phyloP scores from a whole-genome alignment of 2,329 filamentous ascomycete genomes.

The Apiospora phragmitis region DNA sequence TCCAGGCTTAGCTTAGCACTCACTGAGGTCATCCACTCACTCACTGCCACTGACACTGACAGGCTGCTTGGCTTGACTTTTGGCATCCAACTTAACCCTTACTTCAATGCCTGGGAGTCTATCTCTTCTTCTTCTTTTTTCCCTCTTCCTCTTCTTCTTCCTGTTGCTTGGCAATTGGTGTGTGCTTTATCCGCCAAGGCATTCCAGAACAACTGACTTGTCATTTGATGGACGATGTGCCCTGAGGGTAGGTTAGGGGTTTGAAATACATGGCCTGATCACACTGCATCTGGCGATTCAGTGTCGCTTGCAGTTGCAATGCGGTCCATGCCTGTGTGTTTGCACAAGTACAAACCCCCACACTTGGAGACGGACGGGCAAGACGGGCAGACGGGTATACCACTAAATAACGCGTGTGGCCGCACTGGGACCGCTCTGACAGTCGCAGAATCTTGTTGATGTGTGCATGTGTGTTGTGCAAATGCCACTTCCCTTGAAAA shows the following conservation, averaged over 20 bases:
- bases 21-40: neutral
- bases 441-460: neutral
- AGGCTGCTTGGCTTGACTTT: neutral
- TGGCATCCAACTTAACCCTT: neutral
- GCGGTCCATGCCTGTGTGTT: neutral
- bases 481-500: neutral
- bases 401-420: neutral
- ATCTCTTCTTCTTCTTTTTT: neutral
- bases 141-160: neutral
- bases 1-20: neutral
- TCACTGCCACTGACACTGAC: neutral
- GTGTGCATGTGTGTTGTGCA: neutral
- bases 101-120: neutral
- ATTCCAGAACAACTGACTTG: neutral
- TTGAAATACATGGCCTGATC: neutral
- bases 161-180: neutral
- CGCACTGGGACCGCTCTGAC: neutral
- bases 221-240: neutral
- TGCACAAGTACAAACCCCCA: neutral
- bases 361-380: neutral
- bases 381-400: neutral
- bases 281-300: neutral
- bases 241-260: neutral
- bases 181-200: neutral
- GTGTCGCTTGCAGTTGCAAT: neutral